phyloP scores from a whole-genome alignment of 257 asterid genomes.

The Henckelia pumila region DNA sequence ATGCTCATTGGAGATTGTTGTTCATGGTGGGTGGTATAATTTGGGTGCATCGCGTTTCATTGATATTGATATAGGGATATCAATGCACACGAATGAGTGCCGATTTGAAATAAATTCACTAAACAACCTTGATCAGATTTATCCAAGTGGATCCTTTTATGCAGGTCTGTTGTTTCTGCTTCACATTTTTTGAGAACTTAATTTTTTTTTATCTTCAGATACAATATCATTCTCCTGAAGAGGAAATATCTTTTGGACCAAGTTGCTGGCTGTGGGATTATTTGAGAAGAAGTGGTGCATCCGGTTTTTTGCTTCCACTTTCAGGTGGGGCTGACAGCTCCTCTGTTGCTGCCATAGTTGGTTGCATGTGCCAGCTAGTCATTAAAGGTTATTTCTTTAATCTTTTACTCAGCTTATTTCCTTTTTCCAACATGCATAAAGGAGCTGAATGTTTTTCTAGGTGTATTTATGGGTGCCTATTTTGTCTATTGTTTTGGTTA shows the following conservation, averaged over 20 bases:
- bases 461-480: background rate
- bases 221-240: conserved; percentile 84
- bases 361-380: conserved; percentile 96
- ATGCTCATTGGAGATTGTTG: background rate
- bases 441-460: conserved; percentile 22
- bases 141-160: conserved; percentile 7
- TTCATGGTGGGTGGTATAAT: background rate
- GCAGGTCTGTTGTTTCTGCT: conserved; percentile 1
- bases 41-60: background rate
- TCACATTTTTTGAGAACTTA: conserved; percentile 6
- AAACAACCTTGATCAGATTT: background rate
- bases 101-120: too few species aligned
- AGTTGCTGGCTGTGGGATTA: conserved; percentile 99
- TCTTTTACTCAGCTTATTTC: background rate
- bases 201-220: conserved; percentile 45
- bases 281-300: conserved; percentile 91
- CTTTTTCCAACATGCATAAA: background rate
- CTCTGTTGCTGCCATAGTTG: conserved; percentile 95
- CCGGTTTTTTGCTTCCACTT: conserved; percentile 96
- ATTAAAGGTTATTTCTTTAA: conserved; percentile 59
- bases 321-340: conserved; percentile 98
- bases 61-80: background rate
- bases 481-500: background rate
- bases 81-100: background rate
- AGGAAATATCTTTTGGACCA: conserved; percentile 96